A percentile compares a stretch with the other conserved stretches of the same genome.
These are phyloP conservation scores for Gynandropsis gynandra DNA, from an alignment of 345 rosid genomes.

Conservation along the genomic window DNA sequence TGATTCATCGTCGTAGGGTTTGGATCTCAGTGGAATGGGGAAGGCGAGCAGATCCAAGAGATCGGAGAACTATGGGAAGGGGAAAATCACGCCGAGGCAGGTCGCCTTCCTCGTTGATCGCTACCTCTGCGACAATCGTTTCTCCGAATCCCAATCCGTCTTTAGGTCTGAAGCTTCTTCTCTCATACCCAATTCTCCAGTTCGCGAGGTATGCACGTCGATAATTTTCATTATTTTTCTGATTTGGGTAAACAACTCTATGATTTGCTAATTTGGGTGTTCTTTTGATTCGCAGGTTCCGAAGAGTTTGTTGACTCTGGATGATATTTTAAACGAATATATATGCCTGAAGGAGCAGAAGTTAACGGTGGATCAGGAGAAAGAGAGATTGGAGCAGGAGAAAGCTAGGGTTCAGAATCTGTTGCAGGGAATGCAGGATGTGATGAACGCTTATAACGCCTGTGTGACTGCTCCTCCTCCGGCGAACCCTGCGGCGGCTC, in stretches of 20 bases:
- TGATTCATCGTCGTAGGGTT: constrained; percentile 4
- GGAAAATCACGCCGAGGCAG: constrained; percentile 67
- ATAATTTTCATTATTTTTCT: no score
- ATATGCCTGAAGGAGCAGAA: constrained; percentile 62
- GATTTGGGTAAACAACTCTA: not conserved
- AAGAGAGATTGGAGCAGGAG: constrained; percentile 51
- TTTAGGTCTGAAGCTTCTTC: constrained; percentile 67
- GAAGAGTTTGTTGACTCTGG: constrained; percentile 62
- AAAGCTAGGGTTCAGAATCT: constrained; percentile 55
- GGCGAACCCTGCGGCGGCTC: constrained; percentile 17
- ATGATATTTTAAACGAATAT: constrained; percentile 57
- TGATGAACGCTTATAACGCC: constrained; percentile 57
- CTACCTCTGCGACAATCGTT: constrained; percentile 66
- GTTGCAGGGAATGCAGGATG: constrained; percentile 66
- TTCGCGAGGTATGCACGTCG: constrained; percentile 39
- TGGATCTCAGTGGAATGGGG: constrained; percentile 36
- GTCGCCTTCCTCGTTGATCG: constrained; percentile 80
- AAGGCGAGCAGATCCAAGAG: constrained; percentile 44
- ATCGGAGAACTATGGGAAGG: constrained; percentile 39
- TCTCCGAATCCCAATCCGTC: constrained; percentile 41
- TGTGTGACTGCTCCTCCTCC: constrained; percentile 26
- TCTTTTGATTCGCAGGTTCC: constrained; percentile 40
- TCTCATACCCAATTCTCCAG: constrained; percentile 60
- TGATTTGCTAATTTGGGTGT: not conserved
- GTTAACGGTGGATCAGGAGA: constrained; percentile 56